phyloP scores from a whole-genome alignment of 108 stramenopile species.

The Cylindrotheca closterium region DNA sequence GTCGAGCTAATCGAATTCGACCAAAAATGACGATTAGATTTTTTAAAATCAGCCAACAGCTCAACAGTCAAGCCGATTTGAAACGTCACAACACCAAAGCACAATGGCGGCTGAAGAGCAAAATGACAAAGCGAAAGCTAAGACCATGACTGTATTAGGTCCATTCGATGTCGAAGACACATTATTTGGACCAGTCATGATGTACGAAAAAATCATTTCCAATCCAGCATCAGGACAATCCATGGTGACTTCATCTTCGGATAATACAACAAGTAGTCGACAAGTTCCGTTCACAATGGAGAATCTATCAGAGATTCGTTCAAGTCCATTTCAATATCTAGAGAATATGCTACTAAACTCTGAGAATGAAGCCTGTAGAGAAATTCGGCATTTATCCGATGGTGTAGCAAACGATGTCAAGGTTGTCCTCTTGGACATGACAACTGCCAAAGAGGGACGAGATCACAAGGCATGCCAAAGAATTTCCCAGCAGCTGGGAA shows the following conservation, averaged over 20 bases:
- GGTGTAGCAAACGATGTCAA: neutral
- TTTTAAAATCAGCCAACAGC: too few species aligned
- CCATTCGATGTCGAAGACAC: neutral
- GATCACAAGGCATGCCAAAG: neutral
- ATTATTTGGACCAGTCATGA: neutral
- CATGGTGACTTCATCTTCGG: neutral
- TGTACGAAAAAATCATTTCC: neutral
- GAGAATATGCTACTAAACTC: neutral
- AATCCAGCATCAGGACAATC: neutral
- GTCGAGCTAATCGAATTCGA: neutral
- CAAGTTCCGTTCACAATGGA: neutral
- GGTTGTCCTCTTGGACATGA: neutral
- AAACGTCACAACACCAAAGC: too few species aligned
- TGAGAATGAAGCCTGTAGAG: neutral
- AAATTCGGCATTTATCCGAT: neutral
- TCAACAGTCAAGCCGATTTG: too few species aligned
- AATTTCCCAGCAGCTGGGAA: neutral
- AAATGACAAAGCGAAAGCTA: too few species aligned
- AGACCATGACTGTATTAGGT: neutral
- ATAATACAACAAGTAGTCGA: neutral
- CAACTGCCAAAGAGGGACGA: neutral
- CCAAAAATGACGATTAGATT: too few species aligned
- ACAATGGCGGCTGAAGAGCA: too few species aligned
- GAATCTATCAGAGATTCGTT: neutral
- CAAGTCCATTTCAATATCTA: neutral